Percentiles rank a stretch among this genome's conserved stretches.
phyloP scores from a whole-genome alignment of 305 asterid genomes.

The Nicotiana rustica region DNA sequence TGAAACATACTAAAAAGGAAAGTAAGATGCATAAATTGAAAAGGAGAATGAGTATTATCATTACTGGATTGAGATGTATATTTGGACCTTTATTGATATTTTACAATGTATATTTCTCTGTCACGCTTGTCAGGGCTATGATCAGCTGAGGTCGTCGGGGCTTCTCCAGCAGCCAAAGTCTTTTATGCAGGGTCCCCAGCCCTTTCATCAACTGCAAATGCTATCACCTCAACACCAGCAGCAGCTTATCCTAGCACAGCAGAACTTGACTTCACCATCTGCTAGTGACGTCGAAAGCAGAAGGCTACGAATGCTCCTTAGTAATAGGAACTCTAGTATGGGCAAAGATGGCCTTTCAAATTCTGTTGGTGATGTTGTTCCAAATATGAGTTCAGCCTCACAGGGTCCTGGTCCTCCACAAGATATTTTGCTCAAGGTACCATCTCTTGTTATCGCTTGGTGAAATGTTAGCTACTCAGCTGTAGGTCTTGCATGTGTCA shows the following conservation, averaged over 20 bases:
- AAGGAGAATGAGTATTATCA: not conserved
- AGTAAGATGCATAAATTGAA: constrained; percentile 10
- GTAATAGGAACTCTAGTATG: constrained; percentile 78
- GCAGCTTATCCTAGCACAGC: constrained; percentile 95
- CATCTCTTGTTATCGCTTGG: constrained; percentile 3
- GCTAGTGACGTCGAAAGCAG: constrained; percentile 81
- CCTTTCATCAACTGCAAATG: constrained; percentile 92
- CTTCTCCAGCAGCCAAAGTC: constrained; percentile 96
- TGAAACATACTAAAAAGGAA: not conserved
- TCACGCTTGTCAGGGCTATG: constrained; percentile 68
- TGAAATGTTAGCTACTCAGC: not conserved
- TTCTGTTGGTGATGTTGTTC: constrained; percentile 82
- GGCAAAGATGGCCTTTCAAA: constrained; percentile 91
- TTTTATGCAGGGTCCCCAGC: constrained; percentile 93
- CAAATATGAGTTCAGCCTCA: constrained; percentile 84
- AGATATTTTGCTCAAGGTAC: constrained; percentile 86
- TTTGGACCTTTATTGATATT: not conserved
- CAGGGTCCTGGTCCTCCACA: constrained; percentile 75
- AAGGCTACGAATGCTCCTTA: constrained; percentile 91
- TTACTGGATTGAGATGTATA: not conserved
- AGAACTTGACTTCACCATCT: constrained; percentile 88
- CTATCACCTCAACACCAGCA: constrained; percentile 97
- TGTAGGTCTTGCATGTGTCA: constrained; percentile 7
- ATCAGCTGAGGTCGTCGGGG: constrained; percentile 88
- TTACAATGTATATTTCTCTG: constrained; percentile 17